A percentile compares a stretch with the other conserved stretches of the same genome.
phyloP scores from a whole-genome alignment of 208 protist species.

The Vickermania ingenoplastis region DNA sequence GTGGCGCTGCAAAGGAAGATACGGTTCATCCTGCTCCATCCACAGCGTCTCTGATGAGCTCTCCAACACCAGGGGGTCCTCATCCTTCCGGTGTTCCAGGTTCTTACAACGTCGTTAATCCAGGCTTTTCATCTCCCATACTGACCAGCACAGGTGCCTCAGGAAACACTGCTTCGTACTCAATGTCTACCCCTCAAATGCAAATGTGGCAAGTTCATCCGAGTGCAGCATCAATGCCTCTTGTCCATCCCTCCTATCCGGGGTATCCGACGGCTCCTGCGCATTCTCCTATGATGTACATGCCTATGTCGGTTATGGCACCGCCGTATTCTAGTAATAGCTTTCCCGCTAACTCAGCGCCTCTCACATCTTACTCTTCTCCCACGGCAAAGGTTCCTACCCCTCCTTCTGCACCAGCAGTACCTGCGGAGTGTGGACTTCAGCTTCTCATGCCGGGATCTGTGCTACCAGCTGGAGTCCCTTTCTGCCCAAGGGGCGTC shows the following conservation, averaged over 20 bases:
- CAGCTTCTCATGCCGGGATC: neutral
- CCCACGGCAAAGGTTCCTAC: no score
- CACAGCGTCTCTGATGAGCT: neutral
- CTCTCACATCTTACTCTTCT: no score
- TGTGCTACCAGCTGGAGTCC: neutral
- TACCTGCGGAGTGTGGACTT: constrained; percentile 2
- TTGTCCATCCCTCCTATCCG: no score
- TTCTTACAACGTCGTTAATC: neutral
- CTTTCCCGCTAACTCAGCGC: constrained; percentile 2
- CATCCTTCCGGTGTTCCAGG: neutral
- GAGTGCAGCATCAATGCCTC: neutral
- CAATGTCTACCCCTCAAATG: constrained; percentile 7
- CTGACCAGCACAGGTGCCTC: neutral
- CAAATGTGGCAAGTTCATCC: neutral
- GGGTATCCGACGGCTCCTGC: constrained; percentile 2
- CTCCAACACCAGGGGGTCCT: neutral
- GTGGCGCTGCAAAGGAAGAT: neutral
- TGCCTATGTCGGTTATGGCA: constrained; percentile 9
- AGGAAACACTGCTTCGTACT: no score
- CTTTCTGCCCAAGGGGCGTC: neutral
- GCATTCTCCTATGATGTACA: constrained; percentile 19
- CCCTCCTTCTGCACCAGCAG: constrained; percentile 7
- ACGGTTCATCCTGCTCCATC: neutral
- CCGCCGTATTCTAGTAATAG: constrained; percentile 7
- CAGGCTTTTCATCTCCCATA: neutral